These are phyloP conservation scores for Kwoniella bestiolae DNA, from an alignment of 768 basidiomycete genomes.

Conservation along the genomic window DNA sequence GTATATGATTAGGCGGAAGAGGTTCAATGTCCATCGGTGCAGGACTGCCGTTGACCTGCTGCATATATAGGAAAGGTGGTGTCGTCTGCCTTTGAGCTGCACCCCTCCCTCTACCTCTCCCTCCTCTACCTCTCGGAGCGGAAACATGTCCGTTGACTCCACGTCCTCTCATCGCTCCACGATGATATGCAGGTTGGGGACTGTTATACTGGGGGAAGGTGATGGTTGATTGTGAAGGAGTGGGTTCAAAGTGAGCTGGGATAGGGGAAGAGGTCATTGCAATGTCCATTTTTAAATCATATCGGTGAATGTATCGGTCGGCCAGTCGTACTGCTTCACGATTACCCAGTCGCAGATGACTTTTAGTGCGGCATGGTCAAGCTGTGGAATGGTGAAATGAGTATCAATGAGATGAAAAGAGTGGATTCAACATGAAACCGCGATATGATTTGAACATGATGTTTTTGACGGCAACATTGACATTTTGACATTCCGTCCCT, in stretches of 20 bases:
- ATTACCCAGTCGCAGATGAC: too few relatives aligned
- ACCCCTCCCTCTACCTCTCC: not conserved
- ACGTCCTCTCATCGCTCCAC: conserved; percentile 10
- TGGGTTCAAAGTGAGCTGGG: conserved; percentile 1
- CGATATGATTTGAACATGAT: not conserved
- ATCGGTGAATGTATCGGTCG: conserved; percentile 4
- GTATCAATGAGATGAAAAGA: not conserved
- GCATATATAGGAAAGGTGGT: conserved; percentile 15
- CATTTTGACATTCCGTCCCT: not conserved
- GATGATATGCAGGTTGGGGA: not conserved
- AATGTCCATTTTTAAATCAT: conserved; percentile 10
- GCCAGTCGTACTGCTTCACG: too few relatives aligned
- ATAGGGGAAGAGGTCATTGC: conserved; percentile 17
- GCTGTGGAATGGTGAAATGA: not conserved
- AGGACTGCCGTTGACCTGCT: conserved; percentile 9
- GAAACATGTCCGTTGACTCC: too few relatives aligned
- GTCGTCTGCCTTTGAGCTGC: conserved; percentile 9
- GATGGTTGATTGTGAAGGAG: too few relatives aligned
- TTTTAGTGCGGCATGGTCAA: too few relatives aligned
- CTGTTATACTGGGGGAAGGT: too few relatives aligned
- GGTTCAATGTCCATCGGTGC: conserved; percentile 3
- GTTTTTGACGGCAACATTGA: not conserved
- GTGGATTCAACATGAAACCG: too few relatives aligned
- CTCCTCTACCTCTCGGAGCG: conserved; percentile 6
- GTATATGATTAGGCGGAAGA: conserved; percentile 4